Evolutionary conservation across 2,329 filamentous ascomycete species (phyloP), one percentile per base, ranked within the genome.

Genomic region (Pleurostoma richardsiae): DNA sequence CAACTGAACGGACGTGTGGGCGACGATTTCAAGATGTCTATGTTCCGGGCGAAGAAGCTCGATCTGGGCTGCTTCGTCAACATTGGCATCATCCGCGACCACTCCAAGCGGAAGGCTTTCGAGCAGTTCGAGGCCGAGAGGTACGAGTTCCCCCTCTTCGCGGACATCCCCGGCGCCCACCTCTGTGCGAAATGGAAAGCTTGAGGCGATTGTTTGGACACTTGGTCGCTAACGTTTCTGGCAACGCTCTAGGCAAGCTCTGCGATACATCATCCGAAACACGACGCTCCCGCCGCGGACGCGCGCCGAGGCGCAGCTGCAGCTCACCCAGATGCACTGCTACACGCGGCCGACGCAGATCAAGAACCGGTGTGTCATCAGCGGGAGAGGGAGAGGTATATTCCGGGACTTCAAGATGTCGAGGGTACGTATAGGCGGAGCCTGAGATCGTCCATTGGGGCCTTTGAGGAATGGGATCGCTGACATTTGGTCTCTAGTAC

Each of bases 341-440:
- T 97, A 97, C 71, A 97, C 94, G 33, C 80, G 91, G 51, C 83
- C 89, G 49, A 96, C 92, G 43, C 91, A 96, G 75, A 91, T 99
- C 66, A 85, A 86, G 67, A 97, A 96, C 71, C 77, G 94, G 56
- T 99, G 94, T 73, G 85, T 95, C 45, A 80, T 92, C 65, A 90
- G 90, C 55, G 94, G 94, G n/a, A 90, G 89, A 66, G 86, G 86
- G 19, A 80, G 90, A 56, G 90, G 90, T 85, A 77, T 99, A n/a
- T 77, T 97, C 55, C 83, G 90, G 48, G 92, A 94, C 62, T 99
- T 99, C 62, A 89, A 90, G 69, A 80, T 99, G 78, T 84, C 86
- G 49, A 80, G 92, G 73, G 92, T 97, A 79, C 65, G 89, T 76
- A 0, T 6, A 2, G 19, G 19, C 19, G 19, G 19, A 19, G 19